phyloP scores from a whole-genome alignment of 2,329 filamentous ascomycete species.

The Amauroascus niger region DNA sequence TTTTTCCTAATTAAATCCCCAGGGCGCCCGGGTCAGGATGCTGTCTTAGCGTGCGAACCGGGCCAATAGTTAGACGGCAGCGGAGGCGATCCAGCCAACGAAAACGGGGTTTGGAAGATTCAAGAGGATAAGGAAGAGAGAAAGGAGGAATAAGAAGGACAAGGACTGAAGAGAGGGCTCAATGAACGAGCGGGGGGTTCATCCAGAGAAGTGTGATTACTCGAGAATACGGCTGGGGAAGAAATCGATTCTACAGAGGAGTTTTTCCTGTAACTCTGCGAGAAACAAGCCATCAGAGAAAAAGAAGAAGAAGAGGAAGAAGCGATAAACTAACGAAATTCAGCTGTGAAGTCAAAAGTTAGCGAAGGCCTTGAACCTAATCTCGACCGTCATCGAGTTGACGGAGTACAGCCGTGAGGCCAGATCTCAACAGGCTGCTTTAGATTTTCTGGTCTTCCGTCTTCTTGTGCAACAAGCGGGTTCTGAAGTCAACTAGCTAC shows the following conservation, averaged over 20 bases:
- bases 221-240: too few relatives aligned
- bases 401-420: neutral
- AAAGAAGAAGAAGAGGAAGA: too few relatives aligned
- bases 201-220: too few relatives aligned
- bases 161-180: neutral
- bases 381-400: neutral
- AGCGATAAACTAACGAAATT: neutral
- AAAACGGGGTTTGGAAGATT: neutral
- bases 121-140: neutral
- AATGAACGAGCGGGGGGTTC: too few relatives aligned
- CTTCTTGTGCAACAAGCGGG: neutral
- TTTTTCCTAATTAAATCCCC: too few relatives aligned
- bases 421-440: neutral
- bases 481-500: too few relatives aligned
- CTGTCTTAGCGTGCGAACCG: constrained; percentile 5
- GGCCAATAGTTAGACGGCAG: neutral
- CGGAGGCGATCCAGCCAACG: neutral
- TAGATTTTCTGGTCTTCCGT: neutral
- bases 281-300: too few relatives aligned
- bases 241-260: too few relatives aligned
- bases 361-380: constrained; percentile 8
- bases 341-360: constrained; percentile 1
- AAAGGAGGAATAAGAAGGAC: neutral
- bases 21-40: neutral
- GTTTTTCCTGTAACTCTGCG: too few relatives aligned